Evolutionary conservation across 345 rosid species (phyloP).

Genomic region (Camelina neglecta): DNA sequence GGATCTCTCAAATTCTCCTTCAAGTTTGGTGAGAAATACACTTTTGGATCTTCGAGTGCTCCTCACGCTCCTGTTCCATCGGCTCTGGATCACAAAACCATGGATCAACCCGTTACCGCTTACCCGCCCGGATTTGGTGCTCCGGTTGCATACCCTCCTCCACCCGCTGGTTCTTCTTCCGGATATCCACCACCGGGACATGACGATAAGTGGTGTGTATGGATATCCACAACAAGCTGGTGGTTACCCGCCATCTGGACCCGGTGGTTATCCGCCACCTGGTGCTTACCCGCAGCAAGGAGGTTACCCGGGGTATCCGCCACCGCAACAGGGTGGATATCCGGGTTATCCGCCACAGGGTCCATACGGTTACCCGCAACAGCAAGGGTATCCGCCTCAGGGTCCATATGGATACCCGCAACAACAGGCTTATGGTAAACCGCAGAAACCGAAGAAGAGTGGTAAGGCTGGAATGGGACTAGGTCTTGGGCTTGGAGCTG

Average conservation of each 20-base stretch:
- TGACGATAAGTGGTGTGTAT: slow-evolving; percentile 35
- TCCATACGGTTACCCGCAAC: slow-evolving; percentile 43
- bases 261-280: slow-evolving; percentile 36
- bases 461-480: slow-evolving; percentile 44
- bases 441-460: slow-evolving; percentile 45
- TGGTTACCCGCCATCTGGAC: slow-evolving; percentile 28
- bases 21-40: slow-evolving; percentile 42
- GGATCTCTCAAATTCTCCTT: slow-evolving; percentile 44
- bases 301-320: slow-evolving; percentile 36
- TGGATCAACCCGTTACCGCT: slow-evolving; percentile 42
- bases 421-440: slow-evolving; percentile 36
- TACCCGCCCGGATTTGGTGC: slow-evolving; percentile 46
- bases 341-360: slow-evolving; percentile 43
- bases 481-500: slow-evolving; percentile 52
- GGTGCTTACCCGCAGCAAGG: slow-evolving; percentile 38
- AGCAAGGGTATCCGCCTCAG: slow-evolving; percentile 40
- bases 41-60: slow-evolving; percentile 34
- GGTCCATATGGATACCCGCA: slow-evolving; percentile 45
- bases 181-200: slow-evolving; percentile 43
- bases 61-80: slow-evolving; percentile 20
- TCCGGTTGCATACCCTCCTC: slow-evolving; percentile 37
- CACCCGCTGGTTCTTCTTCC: slow-evolving; percentile 33
- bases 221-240: slow-evolving; percentile 27
- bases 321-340: slow-evolving; percentile 36
- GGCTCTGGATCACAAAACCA: slow-evolving; percentile 17